A percentile compares a stretch with the other conserved stretches of the same genome.
Conservation (phyloP, 306 rosid species). For the Trifolium pratense region DNA sequence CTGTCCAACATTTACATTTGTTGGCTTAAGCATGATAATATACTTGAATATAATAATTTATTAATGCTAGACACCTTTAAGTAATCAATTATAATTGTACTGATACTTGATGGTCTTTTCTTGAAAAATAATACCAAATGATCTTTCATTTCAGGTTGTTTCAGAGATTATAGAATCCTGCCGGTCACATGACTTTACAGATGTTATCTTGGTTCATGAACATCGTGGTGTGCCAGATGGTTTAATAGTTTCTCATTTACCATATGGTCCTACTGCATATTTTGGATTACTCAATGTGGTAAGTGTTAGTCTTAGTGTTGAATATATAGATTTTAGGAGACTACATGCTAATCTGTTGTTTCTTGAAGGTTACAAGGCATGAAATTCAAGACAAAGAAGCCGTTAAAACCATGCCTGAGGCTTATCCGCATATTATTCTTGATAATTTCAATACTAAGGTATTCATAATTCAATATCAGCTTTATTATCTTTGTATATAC, state of each 20-base stretch:
- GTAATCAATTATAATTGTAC: neutral
- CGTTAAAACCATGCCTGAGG: constrained; percentile 95
- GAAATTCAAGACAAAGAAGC: constrained; percentile 83
- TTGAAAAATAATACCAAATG: neutral
- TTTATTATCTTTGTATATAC: constrained; percentile 2
- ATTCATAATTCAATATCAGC: constrained; percentile 35
- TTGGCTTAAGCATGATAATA: constrained; percentile 19
- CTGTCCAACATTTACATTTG: neutral
- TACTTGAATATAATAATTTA: constrained; percentile 4
- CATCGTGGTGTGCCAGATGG: constrained; percentile 98
- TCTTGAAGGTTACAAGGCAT: constrained; percentile 82
- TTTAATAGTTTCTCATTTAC: constrained; percentile 78
- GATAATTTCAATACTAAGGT: constrained; percentile 90
- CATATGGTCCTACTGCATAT: constrained; percentile 95
- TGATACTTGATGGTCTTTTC: neutral
- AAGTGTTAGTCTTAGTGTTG: constrained; percentile 46
- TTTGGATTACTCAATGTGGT: constrained; percentile 89
- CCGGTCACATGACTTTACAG: constrained; percentile 84
- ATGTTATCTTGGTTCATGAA: constrained; percentile 88
- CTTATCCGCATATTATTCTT: constrained; percentile 81
- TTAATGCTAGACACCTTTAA: constrained; percentile 11
- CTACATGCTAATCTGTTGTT: constrained; percentile 40
- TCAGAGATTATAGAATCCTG: constrained; percentile 89
- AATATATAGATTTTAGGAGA: constrained; percentile 3
- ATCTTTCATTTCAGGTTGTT: constrained; percentile 65